These are phyloP conservation scores for Sporothrix globosa DNA, from an alignment of 2,329 filamentous ascomycete genomes.

Conservation along the genomic window DNA sequence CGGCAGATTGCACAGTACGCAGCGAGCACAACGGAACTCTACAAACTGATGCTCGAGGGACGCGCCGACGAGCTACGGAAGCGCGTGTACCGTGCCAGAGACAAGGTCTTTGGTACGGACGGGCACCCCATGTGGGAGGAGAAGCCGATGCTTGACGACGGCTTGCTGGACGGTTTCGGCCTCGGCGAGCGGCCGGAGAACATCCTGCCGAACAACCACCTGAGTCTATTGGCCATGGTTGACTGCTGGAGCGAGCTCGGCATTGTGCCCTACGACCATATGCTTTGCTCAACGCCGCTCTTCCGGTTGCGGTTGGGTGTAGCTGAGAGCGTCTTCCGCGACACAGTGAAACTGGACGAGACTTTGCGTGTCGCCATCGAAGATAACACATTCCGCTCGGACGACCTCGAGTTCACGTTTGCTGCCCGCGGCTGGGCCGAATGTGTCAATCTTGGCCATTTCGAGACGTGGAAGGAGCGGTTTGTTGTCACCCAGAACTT, in stretches of 20 bases:
- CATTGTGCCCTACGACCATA: constrained; percentile 97
- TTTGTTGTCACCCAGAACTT: constrained; percentile 90
- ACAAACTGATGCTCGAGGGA: constrained; percentile 94
- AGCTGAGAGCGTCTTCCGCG: constrained; percentile 94
- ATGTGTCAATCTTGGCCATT: constrained; percentile 86
- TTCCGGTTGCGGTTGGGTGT: constrained; percentile 97
- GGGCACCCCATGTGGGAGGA: constrained; percentile 64
- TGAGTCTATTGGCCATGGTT: constrained; percentile 92
- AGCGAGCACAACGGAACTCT: constrained; percentile 86
- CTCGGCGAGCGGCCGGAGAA: constrained; percentile 64
- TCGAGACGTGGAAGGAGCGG: constrained; percentile 87
- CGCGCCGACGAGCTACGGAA: constrained; percentile 72
- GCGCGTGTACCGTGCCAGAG: constrained; percentile 66
- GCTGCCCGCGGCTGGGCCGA: constrained; percentile 95
- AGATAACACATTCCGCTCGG: constrained; percentile 88
- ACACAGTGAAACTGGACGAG: constrained; percentile 77
- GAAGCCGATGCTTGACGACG: constrained; percentile 75
- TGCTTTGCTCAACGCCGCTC: constrained; percentile 97
- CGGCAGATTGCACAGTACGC: constrained; percentile 95
- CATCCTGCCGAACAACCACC: constrained; percentile 81
- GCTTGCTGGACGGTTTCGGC: constrained; percentile 85
- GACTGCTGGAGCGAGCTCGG: constrained; percentile 95
- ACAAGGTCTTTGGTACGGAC: constrained; percentile 75
- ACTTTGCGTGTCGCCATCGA: constrained; percentile 83
- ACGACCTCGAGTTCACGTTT: constrained; percentile 97